phyloP scores from a whole-genome alignment of 257 asterid genomes.

The Rauvolfia tetraphylla region DNA sequence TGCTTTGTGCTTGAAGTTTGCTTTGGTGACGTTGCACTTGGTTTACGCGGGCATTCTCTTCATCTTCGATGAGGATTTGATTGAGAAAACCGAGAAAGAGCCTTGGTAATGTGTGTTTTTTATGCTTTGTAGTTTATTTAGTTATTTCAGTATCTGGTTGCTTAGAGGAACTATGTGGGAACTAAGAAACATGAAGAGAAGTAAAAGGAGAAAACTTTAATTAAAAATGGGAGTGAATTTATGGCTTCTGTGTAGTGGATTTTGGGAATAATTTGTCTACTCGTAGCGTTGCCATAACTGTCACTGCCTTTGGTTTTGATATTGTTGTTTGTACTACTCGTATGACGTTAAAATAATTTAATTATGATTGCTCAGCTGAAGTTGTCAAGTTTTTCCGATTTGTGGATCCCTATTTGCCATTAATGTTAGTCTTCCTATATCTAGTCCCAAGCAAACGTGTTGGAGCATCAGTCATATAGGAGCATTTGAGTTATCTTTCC shows the following conservation, averaged over 20 bases:
- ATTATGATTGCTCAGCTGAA: background rate
- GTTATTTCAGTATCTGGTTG: background rate
- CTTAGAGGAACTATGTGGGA: background rate
- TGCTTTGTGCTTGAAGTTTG: conserved; percentile 55
- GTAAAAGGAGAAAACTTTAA: background rate
- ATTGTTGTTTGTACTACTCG: background rate
- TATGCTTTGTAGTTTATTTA: background rate
- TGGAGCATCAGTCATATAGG: background rate
- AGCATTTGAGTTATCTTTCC: background rate
- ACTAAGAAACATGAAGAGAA: background rate
- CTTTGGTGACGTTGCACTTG: conserved; percentile 85
- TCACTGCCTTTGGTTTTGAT: background rate
- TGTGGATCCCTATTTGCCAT: background rate
- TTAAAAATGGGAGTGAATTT: background rate
- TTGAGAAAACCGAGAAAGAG: conserved; percentile 48
- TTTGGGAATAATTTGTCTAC: background rate
- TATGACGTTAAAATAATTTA: too few relatives aligned
- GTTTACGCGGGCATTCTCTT: conserved; percentile 53
- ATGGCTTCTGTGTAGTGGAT: background rate
- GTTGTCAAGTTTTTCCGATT: background rate
- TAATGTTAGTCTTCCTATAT: background rate
- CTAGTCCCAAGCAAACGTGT: background rate
- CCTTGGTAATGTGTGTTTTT: conserved; percentile 57
- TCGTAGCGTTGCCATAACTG: background rate
- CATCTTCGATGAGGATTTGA: conserved; percentile 60